Percentiles rank a stretch among this genome's conserved stretches.
phyloP scores from a whole-genome alignment of 495 filamentous ascomycete species.

The Achaetomiella virescens region DNA sequence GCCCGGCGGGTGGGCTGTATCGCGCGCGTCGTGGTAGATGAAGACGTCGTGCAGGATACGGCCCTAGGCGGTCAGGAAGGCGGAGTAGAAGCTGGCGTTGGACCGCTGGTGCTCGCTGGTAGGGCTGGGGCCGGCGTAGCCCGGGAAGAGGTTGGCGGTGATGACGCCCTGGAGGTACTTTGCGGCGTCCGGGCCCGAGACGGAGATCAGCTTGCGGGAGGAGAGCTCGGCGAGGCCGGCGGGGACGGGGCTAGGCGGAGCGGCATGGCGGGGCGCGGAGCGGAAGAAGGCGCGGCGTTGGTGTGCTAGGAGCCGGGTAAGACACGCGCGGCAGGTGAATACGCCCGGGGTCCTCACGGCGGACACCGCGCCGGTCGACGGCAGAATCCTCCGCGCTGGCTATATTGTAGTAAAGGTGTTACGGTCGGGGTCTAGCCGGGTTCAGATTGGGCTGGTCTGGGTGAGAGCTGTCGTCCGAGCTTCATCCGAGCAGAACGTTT shows the following conservation, averaged over 20 bases:
- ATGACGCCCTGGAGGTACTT: conserved; percentile 84
- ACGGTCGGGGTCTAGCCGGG: too few species aligned
- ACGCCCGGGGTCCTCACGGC: too few species aligned
- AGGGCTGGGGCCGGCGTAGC: conserved; percentile 21
- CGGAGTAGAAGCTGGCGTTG: conserved; percentile 60
- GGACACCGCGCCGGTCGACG: conserved; percentile 7
- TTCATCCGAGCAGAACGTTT: too few species aligned
- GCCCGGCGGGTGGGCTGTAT: too few species aligned
- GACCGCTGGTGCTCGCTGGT: conserved; percentile 11
- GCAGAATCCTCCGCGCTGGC: not conserved
- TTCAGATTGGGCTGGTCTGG: too few species aligned
- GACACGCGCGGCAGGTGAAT: too few species aligned
- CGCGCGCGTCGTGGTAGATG: conserved; percentile 59
- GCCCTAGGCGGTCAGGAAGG: conserved; percentile 80
- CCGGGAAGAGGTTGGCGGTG: conserved; percentile 58
- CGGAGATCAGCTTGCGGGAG: conserved; percentile 68
- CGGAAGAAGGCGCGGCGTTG: conserved; percentile 10
- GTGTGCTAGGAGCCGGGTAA: too few species aligned
- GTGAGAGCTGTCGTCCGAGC: too few species aligned
- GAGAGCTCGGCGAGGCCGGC: conserved; percentile 50
- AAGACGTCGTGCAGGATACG: conserved; percentile 84
- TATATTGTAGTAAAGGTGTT: not conserved
- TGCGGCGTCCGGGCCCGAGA: conserved; percentile 70
- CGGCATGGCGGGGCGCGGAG: conserved; percentile 1
- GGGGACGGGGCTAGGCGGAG: conserved; percentile 31